A percentile compares a stretch with the other conserved stretches of the same genome.
These are phyloP conservation scores for Camillea tinctor DNA, from an alignment of 2,329 filamentous ascomycete species.

Conservation along the genomic window DNA sequence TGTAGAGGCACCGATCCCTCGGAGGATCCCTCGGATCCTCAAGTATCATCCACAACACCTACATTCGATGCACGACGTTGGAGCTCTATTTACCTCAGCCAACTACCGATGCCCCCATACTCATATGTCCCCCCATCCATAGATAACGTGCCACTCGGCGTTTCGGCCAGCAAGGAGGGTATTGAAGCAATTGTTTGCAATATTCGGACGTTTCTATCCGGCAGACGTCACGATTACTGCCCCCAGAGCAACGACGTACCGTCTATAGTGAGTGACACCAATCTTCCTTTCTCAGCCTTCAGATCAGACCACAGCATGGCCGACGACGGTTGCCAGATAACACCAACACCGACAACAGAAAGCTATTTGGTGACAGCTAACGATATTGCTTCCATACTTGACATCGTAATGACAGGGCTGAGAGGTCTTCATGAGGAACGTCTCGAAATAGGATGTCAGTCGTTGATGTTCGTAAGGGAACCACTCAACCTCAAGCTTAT, in stretches of 20 bases:
- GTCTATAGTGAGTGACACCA: constrained; percentile 11
- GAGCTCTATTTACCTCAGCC: constrained; percentile 11
- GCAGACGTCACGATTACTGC: constrained; percentile 17
- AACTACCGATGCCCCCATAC: constrained; percentile 1
- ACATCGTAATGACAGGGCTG: constrained; percentile 30
- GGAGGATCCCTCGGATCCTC: neutral
- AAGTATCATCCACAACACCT: constrained; percentile 11
- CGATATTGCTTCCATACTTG: constrained; percentile 31
- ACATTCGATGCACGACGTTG: constrained; percentile 9
- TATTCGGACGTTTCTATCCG: constrained; percentile 27
- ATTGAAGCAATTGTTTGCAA: constrained; percentile 25
- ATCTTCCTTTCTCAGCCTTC: neutral
- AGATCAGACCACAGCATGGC: neutral
- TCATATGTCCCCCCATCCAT: constrained; percentile 2
- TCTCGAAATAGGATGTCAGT: constrained; percentile 14
- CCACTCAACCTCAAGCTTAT: constrained; percentile 18
- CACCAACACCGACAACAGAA: constrained; percentile 4
- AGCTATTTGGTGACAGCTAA: constrained; percentile 27
- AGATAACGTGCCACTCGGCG: constrained; percentile 2
- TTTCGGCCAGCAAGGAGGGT: constrained; percentile 11
- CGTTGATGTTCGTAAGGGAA: constrained; percentile 22
- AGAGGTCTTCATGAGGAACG: constrained; percentile 16
- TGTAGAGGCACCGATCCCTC: neutral
- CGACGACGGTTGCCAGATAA: neutral
- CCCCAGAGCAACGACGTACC: neutral